Percentiles rank a stretch among this genome's conserved stretches.
Evolutionary conservation across 345 rosid species (phyloP).

Genomic region (Hirschfeldia incana): DNA sequence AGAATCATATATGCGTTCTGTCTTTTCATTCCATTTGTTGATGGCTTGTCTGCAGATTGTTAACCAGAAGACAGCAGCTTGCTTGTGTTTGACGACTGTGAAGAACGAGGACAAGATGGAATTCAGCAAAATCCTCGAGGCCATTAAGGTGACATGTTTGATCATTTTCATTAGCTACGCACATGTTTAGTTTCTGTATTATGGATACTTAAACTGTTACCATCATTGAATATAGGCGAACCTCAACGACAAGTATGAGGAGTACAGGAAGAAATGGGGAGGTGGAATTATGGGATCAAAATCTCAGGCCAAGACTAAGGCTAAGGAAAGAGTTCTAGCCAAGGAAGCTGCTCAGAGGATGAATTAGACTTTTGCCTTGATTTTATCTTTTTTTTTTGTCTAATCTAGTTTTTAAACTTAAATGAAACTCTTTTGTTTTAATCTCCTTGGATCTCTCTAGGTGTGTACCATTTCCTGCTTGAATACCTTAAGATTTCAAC

Average conservation of each 20-base stretch:
- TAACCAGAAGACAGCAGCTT: slow-evolving; percentile 72
- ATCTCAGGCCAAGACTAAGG: slow-evolving; percentile 77
- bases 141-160: slow-evolving; percentile 57
- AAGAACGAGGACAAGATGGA: slow-evolving; percentile 83
- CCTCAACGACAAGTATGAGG: slow-evolving; percentile 73
- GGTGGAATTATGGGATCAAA: slow-evolving; percentile 94
- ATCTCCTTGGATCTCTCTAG: neutral
- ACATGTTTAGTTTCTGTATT: neutral
- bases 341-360: slow-evolving; percentile 84
- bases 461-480: neutral
- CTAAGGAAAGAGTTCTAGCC: slow-evolving; percentile 66
- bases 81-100: slow-evolving; percentile 72
- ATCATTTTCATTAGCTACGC: neutral
- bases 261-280: slow-evolving; percentile 81
- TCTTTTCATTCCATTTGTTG: slow-evolving; percentile 11
- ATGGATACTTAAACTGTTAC: neutral
- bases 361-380: slow-evolving; percentile 27
- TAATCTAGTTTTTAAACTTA: neutral
- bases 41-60: slow-evolving; percentile 61
- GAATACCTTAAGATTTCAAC: neutral
- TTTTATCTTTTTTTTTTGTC: neutral
- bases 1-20: neutral
- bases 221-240: slow-evolving; percentile 49
- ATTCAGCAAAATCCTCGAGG: slow-evolving; percentile 72
- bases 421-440: neutral